Evolutionary conservation across 257 asterid genomes (phyloP), one percentile per base, ranked within the genome.

Genomic region (Solanum clarkiae): DNA sequence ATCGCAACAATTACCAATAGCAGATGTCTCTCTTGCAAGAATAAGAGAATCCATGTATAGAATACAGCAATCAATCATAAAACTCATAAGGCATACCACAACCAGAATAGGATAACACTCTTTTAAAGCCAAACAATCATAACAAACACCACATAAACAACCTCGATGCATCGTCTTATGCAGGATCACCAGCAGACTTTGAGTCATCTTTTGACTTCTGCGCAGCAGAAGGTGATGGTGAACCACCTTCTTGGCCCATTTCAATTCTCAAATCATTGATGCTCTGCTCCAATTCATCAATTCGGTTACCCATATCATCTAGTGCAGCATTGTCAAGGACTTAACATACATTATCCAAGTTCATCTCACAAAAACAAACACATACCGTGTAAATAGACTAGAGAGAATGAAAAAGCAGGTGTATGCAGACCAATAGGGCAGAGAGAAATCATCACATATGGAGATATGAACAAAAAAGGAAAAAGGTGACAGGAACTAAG

Each of bases 241-340:
- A 60, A 57, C 95, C 95, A 57, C 95, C 95, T 75, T 95, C 98
- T 89, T 94, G 97, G 59, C 96, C 98, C 94, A 95, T 93, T 90
- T 92, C 97, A 40, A 93, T 79, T 77, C 98, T 91, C 49, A 94
- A 97, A 86, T 95, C 99, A 8, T 93, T 95, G 87, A 94, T 95
- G 93, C 98, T 95, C 87, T 93, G 96, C 88, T 94, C 97, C 93
- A 95, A 55, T 85, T 95, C 97, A 83, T 95, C 97, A 40, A 95
- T 94, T 40, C 97, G 94, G 87, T 90, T 92, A 22, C 98, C 98
- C 98, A 95, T 95, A 90, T 95, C 98, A 89, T 95, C 98, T 85
- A 95, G 97, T 95, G 91, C 71, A 86, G 74, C 47, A 83, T 68
- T 44, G 93, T 92, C 85, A 92, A 94, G 92, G 92, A 89, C 83